Evolutionary conservation across 306 rosid genomes (phyloP), one percentile per base, ranked within the genome.

Genomic region (Begonia fuchsioides): DNA sequence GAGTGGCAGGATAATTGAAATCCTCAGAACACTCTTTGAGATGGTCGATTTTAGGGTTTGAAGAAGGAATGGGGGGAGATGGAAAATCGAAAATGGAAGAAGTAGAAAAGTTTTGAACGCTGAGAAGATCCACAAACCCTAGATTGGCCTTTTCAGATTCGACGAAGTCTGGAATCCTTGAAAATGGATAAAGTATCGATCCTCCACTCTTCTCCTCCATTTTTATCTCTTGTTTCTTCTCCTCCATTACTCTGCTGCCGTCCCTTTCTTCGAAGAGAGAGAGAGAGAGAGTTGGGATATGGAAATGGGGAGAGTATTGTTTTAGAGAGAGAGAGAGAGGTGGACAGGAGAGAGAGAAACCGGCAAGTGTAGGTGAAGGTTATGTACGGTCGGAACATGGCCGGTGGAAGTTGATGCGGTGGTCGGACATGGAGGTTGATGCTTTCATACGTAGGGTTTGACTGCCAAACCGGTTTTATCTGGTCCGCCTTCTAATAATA

Each of bases 1-100:
- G 86, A 1, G 93, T 72, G 0, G 82, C 62, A 3, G 93, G 84
- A 12, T 41, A 38, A 35, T 80, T 80, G 18, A 80, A 13, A 1
- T 55, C 85, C 68, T 81, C 94, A 0, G 93, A 83, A 11, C 32
- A 44, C 3, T 44, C 50, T 15, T 54, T 44, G 9, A 55, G n/a
- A 15, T n/a, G n/a, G 38, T 11, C 6, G 7, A 13, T 7, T 13
- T 26, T 26, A 26, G n/a, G 53, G 20, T 10, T 19, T 10, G n/a
- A n/a, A n/a, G n/a, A n/a, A n/a, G n/a, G n/a, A n/a, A n/a, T n/a
- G n/a, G n/a, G n/a, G n/a, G 12, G 45, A 41, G 45, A 10, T 0
- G 45, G 14, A 10, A 41, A 3, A n/a, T n/a, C 45, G 6, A 18
- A 49, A n/a, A n/a, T n/a, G n/a, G n/a, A n/a, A n/a, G n/a, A n/a